These are phyloP conservation scores for Aspergillus costaricaensis DNA, from an alignment of 2,329 filamentous ascomycete species.

Conservation along the genomic window DNA sequence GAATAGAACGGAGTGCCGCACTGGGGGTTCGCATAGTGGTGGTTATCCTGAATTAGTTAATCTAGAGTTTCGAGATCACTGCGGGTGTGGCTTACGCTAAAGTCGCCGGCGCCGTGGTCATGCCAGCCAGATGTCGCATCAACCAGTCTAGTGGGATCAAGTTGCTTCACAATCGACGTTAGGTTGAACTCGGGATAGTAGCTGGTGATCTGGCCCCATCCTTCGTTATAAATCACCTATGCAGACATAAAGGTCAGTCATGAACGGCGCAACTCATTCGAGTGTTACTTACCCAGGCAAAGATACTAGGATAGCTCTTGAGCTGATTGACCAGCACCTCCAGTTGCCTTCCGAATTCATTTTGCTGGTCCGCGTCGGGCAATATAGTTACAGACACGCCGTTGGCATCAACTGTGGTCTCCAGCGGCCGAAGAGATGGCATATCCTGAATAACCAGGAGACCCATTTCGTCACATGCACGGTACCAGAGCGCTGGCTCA, in stretches of 20 bases:
- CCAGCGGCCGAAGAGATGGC: slow-evolving; percentile 58
- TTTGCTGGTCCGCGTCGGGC: slow-evolving; percentile 54
- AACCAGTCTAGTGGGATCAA: slow-evolving; percentile 67
- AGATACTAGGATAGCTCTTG: slow-evolving; percentile 65
- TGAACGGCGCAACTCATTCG: background rate
- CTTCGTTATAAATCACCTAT: slow-evolving; percentile 70
- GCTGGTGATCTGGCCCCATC: slow-evolving; percentile 63
- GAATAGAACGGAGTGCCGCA: slow-evolving; percentile 72
- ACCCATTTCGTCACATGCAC: slow-evolving; percentile 66
- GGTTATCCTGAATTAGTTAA: slow-evolving; percentile 57
- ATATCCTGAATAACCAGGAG: slow-evolving; percentile 71
- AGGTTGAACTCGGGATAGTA: slow-evolving; percentile 59
- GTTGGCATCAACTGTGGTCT: slow-evolving; percentile 27
- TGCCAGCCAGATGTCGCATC: slow-evolving; percentile 66
- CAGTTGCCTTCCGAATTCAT: slow-evolving; percentile 66
- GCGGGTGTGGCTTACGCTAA: slow-evolving; percentile 39
- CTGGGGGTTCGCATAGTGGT: slow-evolving; percentile 71
- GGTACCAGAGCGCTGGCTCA: slow-evolving; percentile 67
- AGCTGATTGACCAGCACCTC: slow-evolving; percentile 63
- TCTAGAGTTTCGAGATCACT: background rate
- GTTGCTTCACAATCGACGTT: slow-evolving; percentile 54
- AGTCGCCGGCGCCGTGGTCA: slow-evolving; percentile 70
- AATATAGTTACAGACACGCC: slow-evolving; percentile 23
- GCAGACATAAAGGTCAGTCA: background rate
- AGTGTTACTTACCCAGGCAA: slow-evolving; percentile 57